Conservation (phyloP, 305 asterid species). For the Solanum hybrid region DNA sequence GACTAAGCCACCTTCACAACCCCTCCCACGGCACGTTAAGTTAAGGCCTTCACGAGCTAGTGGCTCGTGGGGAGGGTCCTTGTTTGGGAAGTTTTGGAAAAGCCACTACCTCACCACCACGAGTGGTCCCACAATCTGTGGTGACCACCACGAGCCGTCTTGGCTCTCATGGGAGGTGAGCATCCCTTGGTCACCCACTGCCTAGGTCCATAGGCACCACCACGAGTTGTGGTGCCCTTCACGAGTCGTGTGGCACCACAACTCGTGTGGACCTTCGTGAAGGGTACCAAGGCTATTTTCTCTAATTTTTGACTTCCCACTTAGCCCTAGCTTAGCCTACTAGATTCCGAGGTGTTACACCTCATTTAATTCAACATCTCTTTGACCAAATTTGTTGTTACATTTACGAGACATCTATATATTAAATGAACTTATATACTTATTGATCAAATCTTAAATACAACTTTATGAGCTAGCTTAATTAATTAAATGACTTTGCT, state of each 20-base stretch:
- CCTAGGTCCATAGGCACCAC: not conserved
- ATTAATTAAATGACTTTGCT: too few relatives aligned
- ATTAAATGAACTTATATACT: too few relatives aligned
- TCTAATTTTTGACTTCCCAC: not conserved
- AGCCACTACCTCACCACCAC: not conserved
- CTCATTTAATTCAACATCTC: too few relatives aligned
- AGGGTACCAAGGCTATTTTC: not conserved
- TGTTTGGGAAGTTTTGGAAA: not conserved
- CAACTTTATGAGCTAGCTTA: not conserved
- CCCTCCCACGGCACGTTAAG: not conserved
- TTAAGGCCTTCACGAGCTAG: not conserved
- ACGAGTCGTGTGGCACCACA: not conserved
- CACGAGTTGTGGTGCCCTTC: not conserved
- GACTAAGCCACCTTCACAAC: not conserved
- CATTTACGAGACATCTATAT: not conserved
- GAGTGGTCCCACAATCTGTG: not conserved
- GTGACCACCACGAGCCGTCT: not conserved
- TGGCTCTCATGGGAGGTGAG: not conserved
- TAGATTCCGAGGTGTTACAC: not conserved
- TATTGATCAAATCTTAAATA: too few relatives aligned
- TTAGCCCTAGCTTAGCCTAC: not conserved
- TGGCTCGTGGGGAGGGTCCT: not conserved
- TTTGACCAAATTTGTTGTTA: not conserved
- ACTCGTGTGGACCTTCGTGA: not conserved
- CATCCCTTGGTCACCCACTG: not conserved